Evolutionary conservation across 1,284 basidiomycete species (phyloP).

Genomic region (Chalciporus piperatoides): DNA sequence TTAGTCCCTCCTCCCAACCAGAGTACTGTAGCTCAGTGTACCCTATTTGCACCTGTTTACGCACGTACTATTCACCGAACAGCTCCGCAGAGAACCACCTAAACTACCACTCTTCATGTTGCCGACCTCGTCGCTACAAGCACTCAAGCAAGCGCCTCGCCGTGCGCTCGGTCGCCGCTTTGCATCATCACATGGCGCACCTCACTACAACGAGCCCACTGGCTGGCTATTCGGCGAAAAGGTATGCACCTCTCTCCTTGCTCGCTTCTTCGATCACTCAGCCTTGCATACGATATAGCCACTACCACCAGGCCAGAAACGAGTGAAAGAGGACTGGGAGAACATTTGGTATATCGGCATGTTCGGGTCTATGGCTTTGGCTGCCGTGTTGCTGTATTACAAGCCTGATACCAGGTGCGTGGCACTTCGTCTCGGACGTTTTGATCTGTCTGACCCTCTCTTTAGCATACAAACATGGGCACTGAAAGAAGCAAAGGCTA

Average conservation of each 20-base stretch:
- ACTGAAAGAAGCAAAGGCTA: constrained; percentile 78
- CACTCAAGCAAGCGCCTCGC: constrained; percentile 23
- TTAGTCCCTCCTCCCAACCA: too few relatives aligned
- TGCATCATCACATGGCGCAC: constrained; percentile 75
- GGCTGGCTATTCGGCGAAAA: constrained; percentile 88
- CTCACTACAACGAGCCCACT: constrained; percentile 84
- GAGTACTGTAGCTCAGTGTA: not conserved
- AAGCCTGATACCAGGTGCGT: constrained; percentile 94
- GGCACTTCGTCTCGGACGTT: not conserved
- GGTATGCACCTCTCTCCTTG: constrained; percentile 44
- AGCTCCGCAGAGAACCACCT: not conserved
- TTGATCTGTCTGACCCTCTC: not conserved
- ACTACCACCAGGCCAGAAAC: constrained; percentile 73
- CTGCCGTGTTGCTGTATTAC: constrained; percentile 79
- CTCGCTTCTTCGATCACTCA: constrained; percentile 6
- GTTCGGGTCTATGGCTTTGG: constrained; percentile 84
- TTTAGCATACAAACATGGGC: constrained; percentile 87
- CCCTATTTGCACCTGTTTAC: constrained; percentile 27
- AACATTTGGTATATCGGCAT: constrained; percentile 86
- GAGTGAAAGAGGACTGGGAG: constrained; percentile 87
- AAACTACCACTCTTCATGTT: constrained; percentile 30
- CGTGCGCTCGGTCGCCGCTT: constrained; percentile 39
- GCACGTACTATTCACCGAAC: constrained; percentile 1
- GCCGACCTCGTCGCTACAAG: constrained; percentile 33
- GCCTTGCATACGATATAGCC: constrained; percentile 45